Evolutionary conservation across 2,329 filamentous ascomycete species (phyloP), one percentile per base, ranked within the genome.

Genomic region (Reticulascus tulasneorum): DNA sequence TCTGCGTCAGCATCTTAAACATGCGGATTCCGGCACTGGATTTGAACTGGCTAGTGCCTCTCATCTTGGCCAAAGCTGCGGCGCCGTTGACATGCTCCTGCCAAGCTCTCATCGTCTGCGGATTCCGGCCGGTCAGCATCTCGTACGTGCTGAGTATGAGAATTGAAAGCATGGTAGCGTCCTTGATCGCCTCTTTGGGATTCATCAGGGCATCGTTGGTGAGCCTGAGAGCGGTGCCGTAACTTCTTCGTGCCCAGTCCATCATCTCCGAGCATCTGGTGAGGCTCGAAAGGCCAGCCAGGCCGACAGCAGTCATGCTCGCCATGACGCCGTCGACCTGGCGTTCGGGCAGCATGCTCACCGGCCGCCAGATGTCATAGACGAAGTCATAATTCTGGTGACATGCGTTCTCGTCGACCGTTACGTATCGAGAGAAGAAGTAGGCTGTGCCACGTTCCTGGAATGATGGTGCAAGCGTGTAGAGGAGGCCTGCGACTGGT

Each of bases 81-180:
- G 74, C 73, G 9, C 73, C 73, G 30, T 67, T 68, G 23, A 77
- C 61, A 46, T 77, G 74, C 34, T 72, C 59, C 38, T 71, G 65
- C 67, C 73, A 77, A 9, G 69, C 69, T 34, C 61, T 55, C 45
- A 75, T 59, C 0, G 70, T 74, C 34, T 64, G 60, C 7, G 61
- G 54, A 7, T 60, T 64, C 15, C 57, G 61, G 12, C 71, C 71
- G 9, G 69, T 67, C 40, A 77, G 60, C 46, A 70, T 71, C 51
- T 77, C 73, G 44, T 71, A 78, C 5, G 73, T 68, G 27, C 71
- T 67, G 6, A 78, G 60, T 29, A 78, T 67, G 29, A 77, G 60
- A 12, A 77, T 66, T 1, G 61, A 66, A 21, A 70, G 66, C 63
- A 78, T 68, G 1, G 74, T 77, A 26, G 62, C 69, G 44, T 69